A percentile compares a stretch with the other conserved stretches of the same genome.
Evolutionary conservation across 257 asterid genomes (phyloP).

Genomic region (Nemophila menziesii): DNA sequence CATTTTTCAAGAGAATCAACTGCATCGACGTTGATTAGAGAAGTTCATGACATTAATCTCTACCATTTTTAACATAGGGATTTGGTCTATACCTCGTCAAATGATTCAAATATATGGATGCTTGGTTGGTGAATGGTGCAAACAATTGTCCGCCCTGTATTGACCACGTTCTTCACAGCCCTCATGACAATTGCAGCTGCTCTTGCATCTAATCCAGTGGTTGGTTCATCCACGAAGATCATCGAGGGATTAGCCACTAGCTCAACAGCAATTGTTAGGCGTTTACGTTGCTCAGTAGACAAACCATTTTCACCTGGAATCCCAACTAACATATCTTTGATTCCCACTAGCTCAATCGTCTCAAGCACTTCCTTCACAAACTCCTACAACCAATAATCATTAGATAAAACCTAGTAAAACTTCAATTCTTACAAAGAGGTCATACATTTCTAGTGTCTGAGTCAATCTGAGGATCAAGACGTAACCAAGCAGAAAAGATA

Average conservation of each 20-base stretch:
- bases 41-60: neutral
- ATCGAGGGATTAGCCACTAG: conserved; percentile 19
- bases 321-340: conserved; percentile 30
- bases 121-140: conserved; percentile 19
- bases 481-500: conserved; percentile 46
- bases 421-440: neutral
- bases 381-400: conserved; percentile 15
- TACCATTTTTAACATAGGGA: too few relatives aligned
- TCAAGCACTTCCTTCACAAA: conserved; percentile 42
- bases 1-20: conserved; percentile 9
- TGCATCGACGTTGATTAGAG: conserved; percentile 5
- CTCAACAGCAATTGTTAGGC: conserved; percentile 19
- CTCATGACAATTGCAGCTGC: conserved; percentile 19
- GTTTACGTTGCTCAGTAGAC: conserved; percentile 13
- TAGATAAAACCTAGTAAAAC: too few relatives aligned
- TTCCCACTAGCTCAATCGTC: conserved; percentile 42
- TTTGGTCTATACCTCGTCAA: conserved; percentile 12
- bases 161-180: conserved; percentile 10
- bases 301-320: conserved; percentile 8
- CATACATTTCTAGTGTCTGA: conserved; percentile 31
- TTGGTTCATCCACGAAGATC: conserved; percentile 16
- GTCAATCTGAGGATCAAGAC: conserved; percentile 31
- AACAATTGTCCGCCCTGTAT: conserved; percentile 15
- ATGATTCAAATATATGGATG: conserved; percentile 17
- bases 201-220: conserved; percentile 16